Conservation (phyloP, 1,284 basidiomycete genomes). For the Boletus subluridellus region DNA sequence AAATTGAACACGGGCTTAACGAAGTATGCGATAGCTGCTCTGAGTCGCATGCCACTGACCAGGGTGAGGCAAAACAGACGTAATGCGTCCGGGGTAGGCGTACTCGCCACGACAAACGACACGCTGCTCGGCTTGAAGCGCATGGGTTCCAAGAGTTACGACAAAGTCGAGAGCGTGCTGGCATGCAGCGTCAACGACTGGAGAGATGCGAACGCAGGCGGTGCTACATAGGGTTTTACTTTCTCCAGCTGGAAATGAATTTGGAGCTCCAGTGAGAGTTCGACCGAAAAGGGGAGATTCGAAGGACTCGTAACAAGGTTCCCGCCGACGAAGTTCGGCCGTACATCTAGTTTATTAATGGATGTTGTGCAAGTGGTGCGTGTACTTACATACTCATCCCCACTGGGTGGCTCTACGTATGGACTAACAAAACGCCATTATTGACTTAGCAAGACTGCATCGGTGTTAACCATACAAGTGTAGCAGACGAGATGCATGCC, state of each 20-base stretch:
- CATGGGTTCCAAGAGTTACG: constrained; percentile 22
- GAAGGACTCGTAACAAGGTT: too few relatives aligned
- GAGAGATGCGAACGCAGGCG: constrained; percentile 19
- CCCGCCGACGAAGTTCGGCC: too few relatives aligned
- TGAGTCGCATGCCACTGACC: constrained; percentile 10
- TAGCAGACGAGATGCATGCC: too few relatives aligned
- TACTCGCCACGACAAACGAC: constrained; percentile 15
- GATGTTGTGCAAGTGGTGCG: too few relatives aligned
- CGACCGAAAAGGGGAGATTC: constrained; percentile 15
- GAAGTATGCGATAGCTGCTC: constrained; percentile 14
- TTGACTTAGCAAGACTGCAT: too few relatives aligned
- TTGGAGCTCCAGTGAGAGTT: constrained; percentile 21
- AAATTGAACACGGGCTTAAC: background rate
- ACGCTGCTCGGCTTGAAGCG: constrained; percentile 14
- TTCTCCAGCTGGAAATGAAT: constrained; percentile 15
- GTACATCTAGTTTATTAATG: too few relatives aligned
- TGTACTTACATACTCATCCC: too few relatives aligned
- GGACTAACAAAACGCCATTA: too few relatives aligned
- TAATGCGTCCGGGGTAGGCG: constrained; percentile 18
- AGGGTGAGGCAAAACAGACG: constrained; percentile 24
- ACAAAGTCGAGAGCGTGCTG: constrained; percentile 16
- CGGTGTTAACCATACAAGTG: too few relatives aligned
- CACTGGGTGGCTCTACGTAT: too few relatives aligned
- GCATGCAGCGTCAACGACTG: constrained; percentile 8
- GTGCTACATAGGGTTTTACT: constrained; percentile 9